Evolutionary conservation across 208 protist species (phyloP), one percentile per base, ranked within the genome.

Genomic region (Herpetomonas tarakana): DNA sequence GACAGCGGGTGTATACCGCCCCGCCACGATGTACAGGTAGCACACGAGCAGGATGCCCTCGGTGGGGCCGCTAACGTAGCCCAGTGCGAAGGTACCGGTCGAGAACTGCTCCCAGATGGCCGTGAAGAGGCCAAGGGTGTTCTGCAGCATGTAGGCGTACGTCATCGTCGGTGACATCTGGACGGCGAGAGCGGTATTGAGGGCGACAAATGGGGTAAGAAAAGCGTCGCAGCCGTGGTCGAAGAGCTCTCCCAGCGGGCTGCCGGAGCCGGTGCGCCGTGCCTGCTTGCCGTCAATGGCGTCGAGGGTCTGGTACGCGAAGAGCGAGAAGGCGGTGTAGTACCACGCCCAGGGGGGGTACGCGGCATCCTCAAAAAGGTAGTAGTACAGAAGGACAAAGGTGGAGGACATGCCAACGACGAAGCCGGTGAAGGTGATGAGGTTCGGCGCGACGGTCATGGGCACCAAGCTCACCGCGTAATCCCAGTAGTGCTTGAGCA

Each of bases 221-320:
- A 96, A 77, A 28, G 88, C 88, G 67, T 98, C 94, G 66, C 88
- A 97, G 58, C 97, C 97, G 83, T 98, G 97, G 61, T 98, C 97
- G 62, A 98, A 98, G 11, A 98, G 70, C 61, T 98, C 93, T 22
- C 97, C 97, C 2, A 98, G 76, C 1, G 97, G 94, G 28, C 91
- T 95, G 19, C 76, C 78, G 1, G 86, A 78, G 25, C 83, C 78
- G 9, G 96, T 98, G 53, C 96, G 75, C 6, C 93, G 83, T 0
- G 97, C 97, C 68, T 98, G 97, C 66, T 98, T 97, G 21, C 97
- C 97, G 65, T 98, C 97, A 26, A 98, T 84, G 19, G 97, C 96
- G 59, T 98, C 97, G 46, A 98, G 63, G 16, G 96, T 98, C 75
- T 98, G 91, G 60, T 97, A 97, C 12, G 56, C 38, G 62, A 97